Evolutionary conservation across 176 grass and related monocot genomes (phyloP).

Genomic region (Avena atlantica): DNA sequence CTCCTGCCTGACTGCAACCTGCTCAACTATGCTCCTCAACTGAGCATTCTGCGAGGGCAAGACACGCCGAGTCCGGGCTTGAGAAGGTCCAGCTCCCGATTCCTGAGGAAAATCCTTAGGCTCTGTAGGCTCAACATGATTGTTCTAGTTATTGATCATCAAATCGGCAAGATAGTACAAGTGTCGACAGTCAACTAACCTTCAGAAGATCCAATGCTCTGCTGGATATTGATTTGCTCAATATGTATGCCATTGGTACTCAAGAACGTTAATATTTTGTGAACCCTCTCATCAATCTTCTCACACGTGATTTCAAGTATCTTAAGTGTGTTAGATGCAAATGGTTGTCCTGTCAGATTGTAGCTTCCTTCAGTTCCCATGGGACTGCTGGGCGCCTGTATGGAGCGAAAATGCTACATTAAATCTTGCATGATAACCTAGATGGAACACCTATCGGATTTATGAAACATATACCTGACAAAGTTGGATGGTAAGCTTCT

Average conservation of each 20-base stretch:
- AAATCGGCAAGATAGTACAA: background rate
- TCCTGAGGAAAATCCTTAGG: slow-evolving; percentile 8
- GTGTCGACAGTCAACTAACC: slow-evolving; percentile 6
- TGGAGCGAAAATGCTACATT: background rate
- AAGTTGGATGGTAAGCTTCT: slow-evolving; percentile 8
- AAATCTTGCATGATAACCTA: slow-evolving; percentile 1
- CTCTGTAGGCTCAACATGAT: slow-evolving; percentile 10
- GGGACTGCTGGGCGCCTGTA: background rate
- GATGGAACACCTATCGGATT: background rate
- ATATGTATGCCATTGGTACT: slow-evolving; percentile 14
- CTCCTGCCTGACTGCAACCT: slow-evolving; percentile 8
- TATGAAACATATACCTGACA: slow-evolving; percentile 5
- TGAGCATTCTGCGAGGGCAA: background rate
- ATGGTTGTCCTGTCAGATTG: background rate
- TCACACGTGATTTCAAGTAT: slow-evolving; percentile 28
- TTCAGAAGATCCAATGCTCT: background rate
- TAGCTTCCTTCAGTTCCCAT: background rate
- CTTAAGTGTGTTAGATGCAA: slow-evolving; percentile 31
- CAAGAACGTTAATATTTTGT: slow-evolving; percentile 22
- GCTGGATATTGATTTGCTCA: slow-evolving; percentile 33
- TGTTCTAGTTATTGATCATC: slow-evolving; percentile 19
- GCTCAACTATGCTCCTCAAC: slow-evolving; percentile 26
- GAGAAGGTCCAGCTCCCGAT: slow-evolving; percentile 24
- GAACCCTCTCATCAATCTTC: slow-evolving; percentile 22
- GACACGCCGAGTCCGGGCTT: background rate